Base-by-base conservation (phyloP, 106 monocot genomes). In the Triglochin maritima region DNA sequence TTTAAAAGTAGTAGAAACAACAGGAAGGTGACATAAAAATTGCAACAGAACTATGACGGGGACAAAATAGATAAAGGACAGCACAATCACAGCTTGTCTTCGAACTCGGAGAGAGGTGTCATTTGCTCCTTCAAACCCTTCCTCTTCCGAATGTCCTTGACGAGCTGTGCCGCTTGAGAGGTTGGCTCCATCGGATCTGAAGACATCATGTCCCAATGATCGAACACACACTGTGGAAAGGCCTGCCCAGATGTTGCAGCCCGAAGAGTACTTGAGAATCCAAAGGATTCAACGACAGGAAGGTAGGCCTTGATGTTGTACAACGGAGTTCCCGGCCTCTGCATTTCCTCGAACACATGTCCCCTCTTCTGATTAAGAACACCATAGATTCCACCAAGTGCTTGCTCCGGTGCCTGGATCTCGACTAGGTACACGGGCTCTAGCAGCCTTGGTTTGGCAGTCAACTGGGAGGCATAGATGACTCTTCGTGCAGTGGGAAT, bases 241-340 rank as follows among this genome's bases (percentile, higher is more conserved):
- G 80, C 80, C 47, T 74, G 80, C 6, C 80, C 80, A 55, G 80
- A 80, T 43, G 80, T 80, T n/a, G 74, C 70, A 10, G 80, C 80
- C 60, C 80, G 65, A 5, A 80, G 75, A 17, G 69, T 59, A 17
- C 74, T 49, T 4, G 80, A 80, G 66, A 80, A 80, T 12, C 80
- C 80, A 50, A 80, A 80, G n/a, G 80, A 80, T 62, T 75, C 75
- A 3, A 80, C 50, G 53, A 80, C 80, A 47, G 80, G 80, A 42
- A 80, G 80, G 47, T 80, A 80, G 8, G 80, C 80, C 17, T 80
- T 80, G 63, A 80, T 80, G 76, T 80, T 80, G 71, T 80, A 80
- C 9, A 80, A 71, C 5, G 80, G 80, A 4, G 80, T 80, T 8
- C 80, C 80, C 2, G 70, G 80, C 62, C 80, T 74, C 75, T 80